Evolutionary conservation across 441 rosid genomes (phyloP), one percentile per base, ranked within the genome.

Genomic region (Daphne laureola): DNA sequence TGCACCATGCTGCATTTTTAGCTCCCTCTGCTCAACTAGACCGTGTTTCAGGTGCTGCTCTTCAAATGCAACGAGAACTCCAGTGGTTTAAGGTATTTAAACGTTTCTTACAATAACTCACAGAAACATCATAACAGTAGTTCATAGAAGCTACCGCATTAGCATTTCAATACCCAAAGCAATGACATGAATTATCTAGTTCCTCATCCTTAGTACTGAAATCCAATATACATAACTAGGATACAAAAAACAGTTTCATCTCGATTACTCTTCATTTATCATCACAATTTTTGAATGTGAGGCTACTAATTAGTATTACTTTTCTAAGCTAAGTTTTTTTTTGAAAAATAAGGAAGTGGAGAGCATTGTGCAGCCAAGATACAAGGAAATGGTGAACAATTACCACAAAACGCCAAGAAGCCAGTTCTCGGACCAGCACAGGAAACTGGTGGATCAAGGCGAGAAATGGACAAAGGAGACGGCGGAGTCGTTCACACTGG

Each of bases 381-480:
- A 78, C 55, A 68, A 66, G 54, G 82, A 78, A 51, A 80, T 85
- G 87, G 7, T 58, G 3, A 72, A 85, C 65, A 17, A 8, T 5
- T 41, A 62, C 0, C 43, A 23, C 8, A 78, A 59, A 63, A 82
- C 86, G 5, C 87, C 93, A 31, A 65, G 46, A n/a, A 55, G 68
- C 35, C 49, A 82, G 4, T 85, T 85, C 61, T 57, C 70, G 18
- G 86, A 76, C 3, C 54, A 73, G 13, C 93, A 85, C 67, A 78
- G 26, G 57, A 67, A 63, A 2, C 58, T 85, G 5, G 73, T 85
- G n/a, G 75, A 79, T 12, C 70, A 73, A 38, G 93, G 93, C 40
- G 93, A 85, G 69, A 70, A 65, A 65, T 85, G 89, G 93, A 80
- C 83, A 77, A 85, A 85, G 55, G 73, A 75, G 27, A 77, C 92